Conservation (phyloP, 2,329 filamentous ascomycete species). For the Lecanicillium sp. region DNA sequence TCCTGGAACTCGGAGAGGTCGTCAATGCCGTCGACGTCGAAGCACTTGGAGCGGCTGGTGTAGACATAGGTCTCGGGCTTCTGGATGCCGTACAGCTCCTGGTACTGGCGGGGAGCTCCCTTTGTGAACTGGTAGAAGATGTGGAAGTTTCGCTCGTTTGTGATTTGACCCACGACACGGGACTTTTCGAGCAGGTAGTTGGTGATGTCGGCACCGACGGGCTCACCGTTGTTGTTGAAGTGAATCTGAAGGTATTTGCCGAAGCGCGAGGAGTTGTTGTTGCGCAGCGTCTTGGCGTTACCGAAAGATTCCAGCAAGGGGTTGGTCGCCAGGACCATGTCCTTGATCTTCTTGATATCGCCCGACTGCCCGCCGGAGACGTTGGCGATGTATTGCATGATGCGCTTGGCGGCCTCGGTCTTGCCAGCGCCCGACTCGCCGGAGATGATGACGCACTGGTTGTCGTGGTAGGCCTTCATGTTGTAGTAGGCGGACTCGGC, state of each 20-base stretch:
- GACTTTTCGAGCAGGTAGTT: constrained; percentile 97
- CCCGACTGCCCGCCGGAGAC: constrained; percentile 81
- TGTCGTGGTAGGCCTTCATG: constrained; percentile 99
- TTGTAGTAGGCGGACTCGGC: constrained; percentile 97
- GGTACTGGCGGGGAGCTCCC: constrained; percentile 79
- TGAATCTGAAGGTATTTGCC: constrained; percentile 97
- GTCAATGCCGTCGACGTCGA: constrained; percentile 90
- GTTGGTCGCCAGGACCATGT: constrained; percentile 98
- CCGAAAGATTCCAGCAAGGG: constrained; percentile 95
- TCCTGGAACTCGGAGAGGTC: constrained; percentile 84
- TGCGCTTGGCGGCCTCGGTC: constrained; percentile 94
- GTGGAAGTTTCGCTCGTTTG: constrained; percentile 95
- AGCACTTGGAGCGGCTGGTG: constrained; percentile 89
- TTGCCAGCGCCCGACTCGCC: constrained; percentile 97
- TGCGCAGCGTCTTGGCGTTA: constrained; percentile 94
- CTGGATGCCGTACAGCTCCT: constrained; percentile 84
- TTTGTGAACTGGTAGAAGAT: constrained; percentile 99
- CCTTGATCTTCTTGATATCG: constrained; percentile 93
- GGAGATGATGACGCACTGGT: constrained; percentile 98
- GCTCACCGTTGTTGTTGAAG: constrained; percentile 87
- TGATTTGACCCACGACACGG: constrained; percentile 89
- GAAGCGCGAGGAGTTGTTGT: constrained; percentile 98
- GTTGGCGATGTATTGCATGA: constrained; percentile 99
- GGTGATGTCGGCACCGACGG: constrained; percentile 93
- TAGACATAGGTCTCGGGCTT: constrained; percentile 90